These are phyloP conservation scores for Neurospora discreta DNA, from an alignment of 495 filamentous ascomycete species.

Conservation along the genomic window DNA sequence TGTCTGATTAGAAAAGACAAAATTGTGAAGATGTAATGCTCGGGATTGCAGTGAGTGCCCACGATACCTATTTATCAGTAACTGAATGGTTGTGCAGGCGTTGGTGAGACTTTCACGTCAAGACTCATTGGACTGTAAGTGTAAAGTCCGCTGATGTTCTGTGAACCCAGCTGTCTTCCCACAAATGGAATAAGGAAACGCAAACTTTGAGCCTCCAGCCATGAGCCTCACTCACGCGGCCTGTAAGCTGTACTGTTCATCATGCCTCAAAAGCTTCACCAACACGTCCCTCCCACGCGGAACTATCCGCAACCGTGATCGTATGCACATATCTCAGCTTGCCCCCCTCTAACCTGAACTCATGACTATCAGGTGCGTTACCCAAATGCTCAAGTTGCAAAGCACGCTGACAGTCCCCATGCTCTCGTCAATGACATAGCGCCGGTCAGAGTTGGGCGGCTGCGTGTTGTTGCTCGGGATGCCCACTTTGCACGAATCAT, in stretches of 20 bases:
- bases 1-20: not conserved
- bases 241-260: not conserved
- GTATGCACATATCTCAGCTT: slow-evolving; percentile 34
- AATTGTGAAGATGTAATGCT: not conserved
- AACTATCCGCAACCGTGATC: slow-evolving; percentile 17
- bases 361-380: slow-evolving; percentile 30
- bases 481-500: slow-evolving; percentile 28
- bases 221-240: not conserved
- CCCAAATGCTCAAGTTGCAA: slow-evolving; percentile 31
- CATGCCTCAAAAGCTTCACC: not conserved
- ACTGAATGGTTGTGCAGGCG: not conserved
- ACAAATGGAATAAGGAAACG: not conserved
- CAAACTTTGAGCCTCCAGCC: not conserved
- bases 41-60: not conserved
- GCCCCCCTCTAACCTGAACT: slow-evolving; percentile 31
- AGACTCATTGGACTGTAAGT: not conserved
- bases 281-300: not conserved
- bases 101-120: not conserved
- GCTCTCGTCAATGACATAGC: slow-evolving; percentile 30
- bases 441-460: slow-evolving; percentile 25
- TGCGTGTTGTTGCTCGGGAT: slow-evolving; percentile 29
- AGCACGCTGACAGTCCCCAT: slow-evolving; percentile 29
- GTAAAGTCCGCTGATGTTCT: not conserved
- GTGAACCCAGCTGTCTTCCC: not conserved
- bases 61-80: not conserved